Base-by-base conservation (phyloP, 2,329 filamentous ascomycete genomes). In the Hymenoscyphus repandus region DNA sequence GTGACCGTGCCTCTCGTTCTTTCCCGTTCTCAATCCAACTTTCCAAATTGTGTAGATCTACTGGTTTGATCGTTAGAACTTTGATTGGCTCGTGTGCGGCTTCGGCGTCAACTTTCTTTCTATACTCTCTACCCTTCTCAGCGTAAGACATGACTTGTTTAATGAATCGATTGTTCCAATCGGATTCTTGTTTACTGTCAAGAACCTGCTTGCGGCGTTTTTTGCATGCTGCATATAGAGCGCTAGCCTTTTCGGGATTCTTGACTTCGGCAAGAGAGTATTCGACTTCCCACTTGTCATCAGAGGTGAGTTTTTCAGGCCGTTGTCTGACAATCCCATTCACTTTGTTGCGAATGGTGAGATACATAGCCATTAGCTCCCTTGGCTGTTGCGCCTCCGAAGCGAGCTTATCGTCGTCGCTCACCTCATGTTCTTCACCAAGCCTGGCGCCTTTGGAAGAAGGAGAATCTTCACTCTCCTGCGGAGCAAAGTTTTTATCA, bases 301-400 rank as follows among this genome's bases (percentile, higher is more conserved):
- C 17, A 12, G 61, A 31, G 0, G 46, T 67, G 41, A 85, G 65
- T 0, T 73, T 59, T 1, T 69, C 57, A 0, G 90, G 87, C 2
- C 90, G 82, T 0, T 71, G 64, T 1, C 89, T 79, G 48, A 78
- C 77, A 11, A 71, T 48, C 15, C 79, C 83, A 62, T 93, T 85
- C 48, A 95, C 78, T 56, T 78, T 80, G 72, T 88, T 93, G 57
- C 80, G 80, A 45, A 89, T 72, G 0, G 81, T 85, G 49, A 96
- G 72, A 12, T 82, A 82, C 76, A 93, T 80, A 36, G 56, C 62
- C 13, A 63, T 44, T 17, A 66, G 33, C 11, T 17, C 10, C 11
- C 33, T n/a, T 2, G 12, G 17, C 5, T 22, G 20, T n/a, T 27
- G 11, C n/a, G 17, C 11, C 34, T 45, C 36, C 39, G 7, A 22